Base-by-base conservation (phyloP, 768 basidiomycete genomes). In the Stropharia rugosoannulata region DNA sequence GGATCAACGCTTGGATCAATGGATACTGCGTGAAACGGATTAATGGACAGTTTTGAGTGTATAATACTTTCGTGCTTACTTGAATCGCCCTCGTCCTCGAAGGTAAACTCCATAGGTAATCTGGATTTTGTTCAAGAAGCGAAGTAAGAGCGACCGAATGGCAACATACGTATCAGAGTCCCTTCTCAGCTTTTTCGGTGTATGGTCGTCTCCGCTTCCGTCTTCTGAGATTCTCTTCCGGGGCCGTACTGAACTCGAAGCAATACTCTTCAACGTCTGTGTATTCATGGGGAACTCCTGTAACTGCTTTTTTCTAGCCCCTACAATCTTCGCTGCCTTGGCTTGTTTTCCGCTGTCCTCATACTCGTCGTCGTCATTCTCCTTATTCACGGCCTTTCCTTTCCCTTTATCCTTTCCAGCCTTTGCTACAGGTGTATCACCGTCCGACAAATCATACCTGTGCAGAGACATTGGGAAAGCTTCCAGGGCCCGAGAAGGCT, bases 1-100 rank as follows among this genome's bases (percentile, higher is more conserved):
- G 90, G 90, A 60, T 93, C 90, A 5, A 76, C 71, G 16, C 67
- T 60, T 2, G 79, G 72, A 36, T 78, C 75, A 25, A 83, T 67
- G 9, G 82, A 79, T 42, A 86, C 85, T 88, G 57, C 18, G 50
- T 40, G 43, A 22, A 22, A 27, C 19, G 27, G 25, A 16, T 32
- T 25, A 35, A 52, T 51, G 5, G n/a, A 18, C n/a, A 15, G 25
- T 8, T 7, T 18, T 15, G 32, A 29, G 40, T 11, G 45, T 16
- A 35, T 25, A 15, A 15, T 12, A 38, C 47, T 18, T 29, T 35
- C 39, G 56, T 29, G 57, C 76, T 59, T 69, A 81, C 79, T 56
- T 10, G 76, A 76, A 48, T 80, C 77, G 6, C 79, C 76, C 40
- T 77, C 69, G 19, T 68, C 71, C 16, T 60, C 61, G 41, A 66